A percentile compares a stretch with the other conserved stretches of the same genome.
phyloP scores from a whole-genome alignment of 1,284 basidiomycete species.

The Puccinia coronata region DNA sequence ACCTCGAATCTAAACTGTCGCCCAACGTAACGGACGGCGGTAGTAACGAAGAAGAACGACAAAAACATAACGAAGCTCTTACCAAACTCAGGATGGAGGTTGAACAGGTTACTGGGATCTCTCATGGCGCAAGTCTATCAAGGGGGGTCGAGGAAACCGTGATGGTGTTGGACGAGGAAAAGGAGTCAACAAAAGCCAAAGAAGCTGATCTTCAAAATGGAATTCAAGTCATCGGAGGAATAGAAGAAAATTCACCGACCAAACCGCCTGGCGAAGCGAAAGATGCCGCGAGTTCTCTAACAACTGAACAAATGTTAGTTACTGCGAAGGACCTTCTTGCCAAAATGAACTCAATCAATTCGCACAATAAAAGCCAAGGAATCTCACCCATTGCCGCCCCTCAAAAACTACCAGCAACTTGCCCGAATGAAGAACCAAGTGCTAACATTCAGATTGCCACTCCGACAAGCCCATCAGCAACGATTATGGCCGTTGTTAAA shows the following conservation, averaged over 20 bases:
- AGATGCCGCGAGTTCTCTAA: neutral
- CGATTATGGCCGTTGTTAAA: neutral
- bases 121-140: neutral
- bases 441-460: neutral
- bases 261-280: neutral
- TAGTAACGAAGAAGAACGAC: slow-evolving; percentile 35
- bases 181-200: neutral
- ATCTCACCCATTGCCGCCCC: neutral
- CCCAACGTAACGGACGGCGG: slow-evolving; percentile 30
- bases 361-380: neutral
- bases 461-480: neutral
- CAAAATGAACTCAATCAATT: neutral
- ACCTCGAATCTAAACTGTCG: too few species aligned
- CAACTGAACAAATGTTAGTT: neutral
- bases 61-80: slow-evolving; percentile 29
- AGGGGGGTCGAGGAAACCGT: neutral
- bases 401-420: neutral
- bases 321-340: neutral
- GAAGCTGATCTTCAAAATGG: neutral
- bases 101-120: slow-evolving; percentile 25
- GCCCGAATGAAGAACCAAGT: neutral
- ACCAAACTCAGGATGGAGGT: slow-evolving; percentile 36
- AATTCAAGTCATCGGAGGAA: neutral
- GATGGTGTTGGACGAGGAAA: neutral
- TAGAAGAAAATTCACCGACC: neutral